Evolutionary conservation across 768 basidiomycete species (phyloP).

Genomic region (Leucosporidium scottii): DNA sequence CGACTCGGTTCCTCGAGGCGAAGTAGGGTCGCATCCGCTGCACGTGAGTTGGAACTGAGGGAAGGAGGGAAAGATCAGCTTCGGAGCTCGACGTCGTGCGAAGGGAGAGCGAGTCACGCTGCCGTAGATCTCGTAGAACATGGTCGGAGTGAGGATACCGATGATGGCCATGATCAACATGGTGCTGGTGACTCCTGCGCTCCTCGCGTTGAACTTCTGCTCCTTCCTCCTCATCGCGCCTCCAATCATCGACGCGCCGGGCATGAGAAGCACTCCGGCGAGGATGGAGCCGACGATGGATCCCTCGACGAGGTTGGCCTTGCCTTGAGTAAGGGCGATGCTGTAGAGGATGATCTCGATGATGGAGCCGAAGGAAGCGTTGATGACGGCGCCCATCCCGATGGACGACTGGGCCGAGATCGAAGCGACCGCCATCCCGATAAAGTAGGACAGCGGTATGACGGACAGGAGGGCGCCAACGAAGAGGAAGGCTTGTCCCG

Average conservation of each 20-base stretch:
- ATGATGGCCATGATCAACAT: slow-evolving; percentile 99
- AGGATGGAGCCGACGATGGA: slow-evolving; percentile 91
- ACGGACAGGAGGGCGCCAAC: slow-evolving; percentile 75
- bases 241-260: slow-evolving; percentile 89
- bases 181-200: slow-evolving; percentile 95
- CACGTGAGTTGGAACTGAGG: slow-evolving; percentile 78
- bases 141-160: slow-evolving; percentile 83
- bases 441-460: slow-evolving; percentile 96
- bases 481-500: slow-evolving; percentile 74
- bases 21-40: slow-evolving; percentile 59
- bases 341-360: slow-evolving; percentile 91
- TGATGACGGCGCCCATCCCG: slow-evolving; percentile 99
- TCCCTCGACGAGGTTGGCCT: slow-evolving; percentile 91
- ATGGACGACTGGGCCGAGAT: slow-evolving; percentile 98
- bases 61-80: background rate
- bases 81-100: background rate
- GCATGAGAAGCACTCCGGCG: slow-evolving; percentile 94
- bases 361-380: slow-evolving; percentile 96
- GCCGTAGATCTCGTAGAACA: slow-evolving; percentile 98
- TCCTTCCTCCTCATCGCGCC: slow-evolving; percentile 85
- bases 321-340: slow-evolving; percentile 81
- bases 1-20: slow-evolving; percentile 42
- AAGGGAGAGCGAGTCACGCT: slow-evolving; percentile 56
- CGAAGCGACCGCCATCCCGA: slow-evolving; percentile 98
- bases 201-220: slow-evolving; percentile 98